Evolutionary conservation across 2,329 filamentous ascomycete genomes (phyloP).

Genomic region (Penicillium sp.): DNA sequence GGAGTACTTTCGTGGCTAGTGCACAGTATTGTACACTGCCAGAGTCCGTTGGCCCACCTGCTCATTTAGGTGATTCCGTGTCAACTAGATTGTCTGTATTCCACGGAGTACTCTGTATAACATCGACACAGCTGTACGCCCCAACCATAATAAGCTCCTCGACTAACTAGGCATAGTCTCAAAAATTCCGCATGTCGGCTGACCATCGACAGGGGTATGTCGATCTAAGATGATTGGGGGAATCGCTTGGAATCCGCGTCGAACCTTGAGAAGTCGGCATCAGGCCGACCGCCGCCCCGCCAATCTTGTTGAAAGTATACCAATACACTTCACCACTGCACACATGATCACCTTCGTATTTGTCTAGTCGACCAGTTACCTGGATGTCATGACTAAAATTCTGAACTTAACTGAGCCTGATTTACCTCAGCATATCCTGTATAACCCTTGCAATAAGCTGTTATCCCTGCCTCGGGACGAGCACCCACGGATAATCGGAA

Average conservation of each 20-base stretch:
- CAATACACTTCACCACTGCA: not conserved
- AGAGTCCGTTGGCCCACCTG: not conserved
- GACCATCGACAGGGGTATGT: constrained; percentile 19
- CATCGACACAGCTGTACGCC: too few relatives aligned
- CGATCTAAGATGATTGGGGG: constrained; percentile 21
- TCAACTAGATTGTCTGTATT: not conserved
- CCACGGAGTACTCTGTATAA: not conserved
- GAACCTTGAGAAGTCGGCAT: constrained; percentile 15
- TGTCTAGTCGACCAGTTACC: too few relatives aligned
- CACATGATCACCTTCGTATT: too few relatives aligned
- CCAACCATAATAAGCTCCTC: not conserved
- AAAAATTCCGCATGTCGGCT: constrained; percentile 20
- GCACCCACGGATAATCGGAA: not conserved
- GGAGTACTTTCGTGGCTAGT: too few relatives aligned
- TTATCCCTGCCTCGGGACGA: not conserved
- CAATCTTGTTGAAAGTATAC: constrained; percentile 11
- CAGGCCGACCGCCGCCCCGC: not conserved
- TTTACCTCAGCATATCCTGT: too few relatives aligned
- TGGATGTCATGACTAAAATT: too few relatives aligned
- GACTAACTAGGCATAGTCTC: not conserved
- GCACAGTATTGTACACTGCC: too few relatives aligned
- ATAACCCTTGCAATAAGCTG: not conserved
- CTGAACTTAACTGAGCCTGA: too few relatives aligned
- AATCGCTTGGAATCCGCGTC: constrained; percentile 21
- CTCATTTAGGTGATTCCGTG: constrained; percentile 19